Evolutionary conservation across 148 eudicot genomes (phyloP).

Genomic region (Pouteria glomerata): DNA sequence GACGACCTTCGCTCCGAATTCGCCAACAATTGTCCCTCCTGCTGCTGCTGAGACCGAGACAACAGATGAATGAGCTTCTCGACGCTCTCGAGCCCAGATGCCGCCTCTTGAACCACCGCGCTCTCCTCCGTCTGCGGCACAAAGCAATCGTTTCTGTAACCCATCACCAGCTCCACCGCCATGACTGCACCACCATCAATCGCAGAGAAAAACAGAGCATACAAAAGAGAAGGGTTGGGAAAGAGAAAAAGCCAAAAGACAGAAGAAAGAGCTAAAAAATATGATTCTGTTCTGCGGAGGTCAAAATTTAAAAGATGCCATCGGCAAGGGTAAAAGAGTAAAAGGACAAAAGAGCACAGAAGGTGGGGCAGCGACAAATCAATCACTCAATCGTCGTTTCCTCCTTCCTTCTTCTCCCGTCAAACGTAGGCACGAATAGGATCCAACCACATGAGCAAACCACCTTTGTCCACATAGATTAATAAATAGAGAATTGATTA

Average conservation of each 20-base stretch:
- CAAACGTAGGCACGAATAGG: conserved; percentile 56
- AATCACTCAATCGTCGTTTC: conserved; percentile 14
- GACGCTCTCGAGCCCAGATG: conserved; percentile 75
- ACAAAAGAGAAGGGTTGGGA: not conserved
- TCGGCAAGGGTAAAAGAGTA: conserved; percentile 11
- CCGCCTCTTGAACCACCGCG: conserved; percentile 53
- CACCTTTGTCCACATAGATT: not conserved
- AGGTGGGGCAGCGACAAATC: conserved; percentile 39
- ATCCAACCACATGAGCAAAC: conserved; percentile 10
- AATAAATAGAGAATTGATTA: too few relatives aligned
- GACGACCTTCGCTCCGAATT: not conserved
- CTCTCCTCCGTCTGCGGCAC: conserved; percentile 23
- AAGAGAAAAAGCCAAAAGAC: not conserved
- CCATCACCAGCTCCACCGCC: conserved; percentile 66
- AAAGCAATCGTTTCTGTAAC: conserved; percentile 23
- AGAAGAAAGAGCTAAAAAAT: not conserved
- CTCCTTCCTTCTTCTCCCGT: conserved; percentile 22
- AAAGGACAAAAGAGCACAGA: conserved; percentile 10
- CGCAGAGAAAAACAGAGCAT: not conserved
- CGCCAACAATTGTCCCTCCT: not conserved
- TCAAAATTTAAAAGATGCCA: conserved; percentile 21
- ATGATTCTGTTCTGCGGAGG: conserved; percentile 9
- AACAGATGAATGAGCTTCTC: conserved; percentile 54
- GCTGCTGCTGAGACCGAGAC: conserved; percentile 22
- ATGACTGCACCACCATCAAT: conserved; percentile 19